phyloP scores from a whole-genome alignment of 345 rosid species.

The Rhizophora mangle region DNA sequence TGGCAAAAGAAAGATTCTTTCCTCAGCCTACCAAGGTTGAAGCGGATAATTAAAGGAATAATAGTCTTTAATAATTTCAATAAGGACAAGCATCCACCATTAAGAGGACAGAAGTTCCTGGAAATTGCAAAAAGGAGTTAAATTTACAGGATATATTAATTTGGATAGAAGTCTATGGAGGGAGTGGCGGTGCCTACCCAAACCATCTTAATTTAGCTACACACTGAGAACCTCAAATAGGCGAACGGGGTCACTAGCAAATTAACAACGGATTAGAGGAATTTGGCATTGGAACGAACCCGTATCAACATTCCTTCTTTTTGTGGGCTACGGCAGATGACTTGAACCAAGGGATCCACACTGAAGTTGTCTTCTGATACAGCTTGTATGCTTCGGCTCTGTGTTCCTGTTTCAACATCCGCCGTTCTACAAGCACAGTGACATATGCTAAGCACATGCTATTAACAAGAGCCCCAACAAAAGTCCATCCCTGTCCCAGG shows the following conservation, averaged over 20 bases:
- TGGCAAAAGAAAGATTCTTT: too few relatives aligned
- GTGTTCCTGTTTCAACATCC: slow-evolving; percentile 70
- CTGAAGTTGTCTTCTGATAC: slow-evolving; percentile 89
- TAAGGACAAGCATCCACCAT: not conserved
- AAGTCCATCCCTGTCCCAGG: slow-evolving; percentile 75
- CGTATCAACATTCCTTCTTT: slow-evolving; percentile 19
- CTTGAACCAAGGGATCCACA: slow-evolving; percentile 93
- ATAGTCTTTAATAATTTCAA: not conserved
- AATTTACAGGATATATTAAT: not conserved
- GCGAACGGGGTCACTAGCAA: too few relatives aligned
- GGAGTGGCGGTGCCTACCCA: too few relatives aligned
- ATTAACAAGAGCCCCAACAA: slow-evolving; percentile 61
- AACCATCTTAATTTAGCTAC: slow-evolving; percentile 1
- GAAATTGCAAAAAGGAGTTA: not conserved
- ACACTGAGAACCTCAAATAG: not conserved
- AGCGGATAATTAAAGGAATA: too few relatives aligned
- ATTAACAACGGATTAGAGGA: not conserved
- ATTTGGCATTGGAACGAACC: not conserved
- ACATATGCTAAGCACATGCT: slow-evolving; percentile 76
- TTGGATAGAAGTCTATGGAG: too few relatives aligned
- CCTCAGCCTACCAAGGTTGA: too few relatives aligned
- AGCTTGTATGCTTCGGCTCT: slow-evolving; percentile 81
- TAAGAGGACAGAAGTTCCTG: not conserved
- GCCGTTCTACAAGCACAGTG: slow-evolving; percentile 70
- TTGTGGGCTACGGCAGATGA: slow-evolving; percentile 24